Percentiles rank a stretch among this genome's conserved stretches.
Evolutionary conservation across 345 rosid species (phyloP).

Genomic region (Punica granatum): DNA sequence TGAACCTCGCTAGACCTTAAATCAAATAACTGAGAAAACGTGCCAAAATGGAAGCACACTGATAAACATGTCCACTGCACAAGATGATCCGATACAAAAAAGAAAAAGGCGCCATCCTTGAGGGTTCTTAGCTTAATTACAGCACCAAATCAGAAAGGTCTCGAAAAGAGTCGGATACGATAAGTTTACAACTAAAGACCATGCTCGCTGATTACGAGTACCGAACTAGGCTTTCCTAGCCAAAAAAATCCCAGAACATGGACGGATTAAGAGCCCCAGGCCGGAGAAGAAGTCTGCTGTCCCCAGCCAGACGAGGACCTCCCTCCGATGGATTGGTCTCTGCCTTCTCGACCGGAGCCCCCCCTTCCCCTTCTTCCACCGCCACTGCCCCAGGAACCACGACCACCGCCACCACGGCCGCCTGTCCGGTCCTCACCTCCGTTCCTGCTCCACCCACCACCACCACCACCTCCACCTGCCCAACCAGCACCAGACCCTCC

Average conservation of each 20-base stretch:
- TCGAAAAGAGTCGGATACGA: background rate
- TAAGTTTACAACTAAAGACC: background rate
- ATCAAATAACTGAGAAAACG: too few relatives aligned
- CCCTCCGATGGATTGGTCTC: background rate
- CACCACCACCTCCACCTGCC: background rate
- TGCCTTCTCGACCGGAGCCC: background rate
- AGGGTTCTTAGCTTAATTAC: background rate
- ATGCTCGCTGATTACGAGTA: background rate
- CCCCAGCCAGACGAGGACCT: background rate
- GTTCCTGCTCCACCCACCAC: background rate
- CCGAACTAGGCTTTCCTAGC: background rate
- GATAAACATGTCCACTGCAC: background rate
- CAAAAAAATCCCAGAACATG: background rate
- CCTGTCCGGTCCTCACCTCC: background rate
- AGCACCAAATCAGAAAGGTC: background rate
- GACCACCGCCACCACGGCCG: background rate
- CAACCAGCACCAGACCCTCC: background rate
- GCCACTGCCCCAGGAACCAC: background rate
- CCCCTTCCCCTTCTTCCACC: background rate
- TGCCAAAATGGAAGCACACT: too few relatives aligned
- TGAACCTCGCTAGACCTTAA: too few relatives aligned
- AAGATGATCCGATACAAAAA: background rate
- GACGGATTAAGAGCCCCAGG: background rate
- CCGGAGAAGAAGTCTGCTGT: background rate
- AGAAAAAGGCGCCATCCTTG: background rate